Conservation (phyloP, 2,329 filamentous ascomycete genomes). For the Monilinia vaccinii-corymbosi region DNA sequence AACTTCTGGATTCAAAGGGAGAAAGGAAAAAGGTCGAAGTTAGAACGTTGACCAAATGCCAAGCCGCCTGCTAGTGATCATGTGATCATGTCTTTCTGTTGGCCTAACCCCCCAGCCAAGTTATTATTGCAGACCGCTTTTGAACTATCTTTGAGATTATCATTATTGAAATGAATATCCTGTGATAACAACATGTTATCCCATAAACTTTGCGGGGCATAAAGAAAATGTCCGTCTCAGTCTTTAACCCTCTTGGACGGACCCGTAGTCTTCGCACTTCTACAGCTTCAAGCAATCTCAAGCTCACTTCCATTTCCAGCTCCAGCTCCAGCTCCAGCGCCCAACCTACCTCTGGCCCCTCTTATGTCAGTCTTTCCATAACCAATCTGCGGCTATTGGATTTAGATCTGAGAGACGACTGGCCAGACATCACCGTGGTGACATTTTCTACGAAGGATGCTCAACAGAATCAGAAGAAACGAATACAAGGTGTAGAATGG, state of each 20-base stretch:
- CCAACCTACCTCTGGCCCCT: conserved; percentile 31
- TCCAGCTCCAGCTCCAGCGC: conserved; percentile 9
- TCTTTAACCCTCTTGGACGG: conserved; percentile 17
- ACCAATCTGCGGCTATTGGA: conserved; percentile 78
- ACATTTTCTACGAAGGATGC: conserved; percentile 61
- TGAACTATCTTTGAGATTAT: background rate
- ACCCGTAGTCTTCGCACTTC: conserved; percentile 24
- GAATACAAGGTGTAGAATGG: conserved; percentile 82
- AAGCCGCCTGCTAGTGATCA: background rate
- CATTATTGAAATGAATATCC: background rate
- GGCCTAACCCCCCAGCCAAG: background rate
- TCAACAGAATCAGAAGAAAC: conserved; percentile 67
- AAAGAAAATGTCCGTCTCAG: conserved; percentile 20
- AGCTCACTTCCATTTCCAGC: conserved; percentile 12
- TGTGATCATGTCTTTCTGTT: background rate
- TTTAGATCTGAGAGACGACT: conserved; percentile 66
- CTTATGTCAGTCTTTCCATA: conserved; percentile 59
- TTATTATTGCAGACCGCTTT: conserved; percentile 6
- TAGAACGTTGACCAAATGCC: background rate
- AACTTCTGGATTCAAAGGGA: background rate
- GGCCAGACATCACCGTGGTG: conserved; percentile 63
- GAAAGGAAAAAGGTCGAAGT: background rate
- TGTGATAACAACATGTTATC: conserved; percentile 12
- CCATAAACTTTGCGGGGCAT: background rate
- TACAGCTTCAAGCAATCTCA: conserved; percentile 15